Conservation (phyloP, 345 rosid genomes). For the Barbarea vulgaris region DNA sequence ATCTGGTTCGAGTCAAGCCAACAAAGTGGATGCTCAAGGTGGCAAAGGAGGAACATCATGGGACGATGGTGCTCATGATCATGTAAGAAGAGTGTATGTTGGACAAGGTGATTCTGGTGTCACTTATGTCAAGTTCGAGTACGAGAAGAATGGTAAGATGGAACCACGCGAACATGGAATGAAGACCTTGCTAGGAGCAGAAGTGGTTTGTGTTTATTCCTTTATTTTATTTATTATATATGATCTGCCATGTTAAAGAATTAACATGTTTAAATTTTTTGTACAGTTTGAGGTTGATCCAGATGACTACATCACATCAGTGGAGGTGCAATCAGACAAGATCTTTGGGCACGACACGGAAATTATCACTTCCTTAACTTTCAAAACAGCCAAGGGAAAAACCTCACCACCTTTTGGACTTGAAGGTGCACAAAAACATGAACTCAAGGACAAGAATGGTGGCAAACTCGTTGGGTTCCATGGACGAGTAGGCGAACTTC, state of each 20-base stretch:
- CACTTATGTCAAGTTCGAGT: constrained; percentile 38
- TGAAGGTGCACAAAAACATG: constrained; percentile 20
- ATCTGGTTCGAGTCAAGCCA: constrained; percentile 16
- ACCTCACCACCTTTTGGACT: constrained; percentile 36
- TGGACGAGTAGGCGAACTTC: constrained; percentile 34
- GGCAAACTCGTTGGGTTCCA: constrained; percentile 41
- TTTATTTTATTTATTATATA: neutral
- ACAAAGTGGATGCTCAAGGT: constrained; percentile 41
- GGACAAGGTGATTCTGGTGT: constrained; percentile 43
- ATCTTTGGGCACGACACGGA: constrained; percentile 33
- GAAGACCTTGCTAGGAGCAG: constrained; percentile 31
- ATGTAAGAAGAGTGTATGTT: constrained; percentile 37
- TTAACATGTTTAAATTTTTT: neutral
- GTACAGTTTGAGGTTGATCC: constrained; percentile 41
- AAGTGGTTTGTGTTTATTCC: constrained; percentile 28
- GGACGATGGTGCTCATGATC: constrained; percentile 44
- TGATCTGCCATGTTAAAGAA: neutral
- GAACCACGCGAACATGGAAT: constrained; percentile 35
- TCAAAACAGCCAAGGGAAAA: constrained; percentile 38
- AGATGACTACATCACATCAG: constrained; percentile 41
- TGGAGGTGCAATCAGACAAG: constrained; percentile 35
- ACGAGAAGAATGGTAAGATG: constrained; percentile 27
- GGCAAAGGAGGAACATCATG: constrained; percentile 38
- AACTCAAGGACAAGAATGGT: constrained; percentile 32
- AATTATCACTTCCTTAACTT: constrained; percentile 29